Conservation (phyloP, 345 rosid genomes). For the Luvunga scandens region DNA sequence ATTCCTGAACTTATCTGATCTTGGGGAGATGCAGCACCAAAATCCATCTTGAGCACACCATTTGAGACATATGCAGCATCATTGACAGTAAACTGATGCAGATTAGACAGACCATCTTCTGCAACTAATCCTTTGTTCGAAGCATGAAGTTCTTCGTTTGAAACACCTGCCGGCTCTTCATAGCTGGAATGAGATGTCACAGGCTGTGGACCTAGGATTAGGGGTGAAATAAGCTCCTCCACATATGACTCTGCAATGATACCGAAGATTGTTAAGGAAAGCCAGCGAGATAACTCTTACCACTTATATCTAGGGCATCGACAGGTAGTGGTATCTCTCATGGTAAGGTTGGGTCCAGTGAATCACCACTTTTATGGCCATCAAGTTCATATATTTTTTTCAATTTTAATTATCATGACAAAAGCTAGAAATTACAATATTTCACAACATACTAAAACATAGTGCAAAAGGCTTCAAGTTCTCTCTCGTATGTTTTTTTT, state of each 20-base stretch:
- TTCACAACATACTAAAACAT: background rate
- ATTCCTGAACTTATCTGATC: slow-evolving; percentile 33
- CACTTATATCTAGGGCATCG: background rate
- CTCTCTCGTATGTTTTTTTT: background rate
- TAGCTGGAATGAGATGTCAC: slow-evolving; percentile 34
- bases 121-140: slow-evolving; percentile 24
- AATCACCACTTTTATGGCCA: background rate
- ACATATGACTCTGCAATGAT: slow-evolving; percentile 55
- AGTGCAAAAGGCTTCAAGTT: background rate
- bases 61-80: slow-evolving; percentile 26
- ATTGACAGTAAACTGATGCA: slow-evolving; percentile 23
- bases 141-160: slow-evolving; percentile 14
- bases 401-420: background rate
- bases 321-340: background rate
- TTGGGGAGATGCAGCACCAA: slow-evolving; percentile 39
- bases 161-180: slow-evolving; percentile 26
- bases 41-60: slow-evolving; percentile 36
- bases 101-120: slow-evolving; percentile 30
- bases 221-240: slow-evolving; percentile 69
- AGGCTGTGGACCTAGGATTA: slow-evolving; percentile 43
- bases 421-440: background rate
- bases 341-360: background rate
- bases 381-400: background rate
- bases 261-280: slow-evolving; percentile 2
- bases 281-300: background rate